Base-by-base conservation (phyloP, 257 asterid genomes). In the Solanum commersonii region DNA sequence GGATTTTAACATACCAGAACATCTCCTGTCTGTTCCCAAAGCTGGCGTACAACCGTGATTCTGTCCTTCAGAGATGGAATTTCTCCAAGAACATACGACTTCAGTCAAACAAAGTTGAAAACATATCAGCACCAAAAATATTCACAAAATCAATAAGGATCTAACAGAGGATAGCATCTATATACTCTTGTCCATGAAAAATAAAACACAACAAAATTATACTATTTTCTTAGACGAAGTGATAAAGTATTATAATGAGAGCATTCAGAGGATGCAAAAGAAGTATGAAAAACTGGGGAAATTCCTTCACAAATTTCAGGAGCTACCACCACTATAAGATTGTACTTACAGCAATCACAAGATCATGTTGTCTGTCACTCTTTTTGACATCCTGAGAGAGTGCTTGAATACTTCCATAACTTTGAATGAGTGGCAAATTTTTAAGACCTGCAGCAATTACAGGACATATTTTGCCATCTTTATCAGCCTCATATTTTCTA, bases 81-180 rank as follows among this genome's bases (percentile, higher is more conserved):
- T 94, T 97, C 99, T 44, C 99, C 98, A 71, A 96, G 98, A 90
- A 97, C 99, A 46, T 97, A 95, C 23, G 99, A 97, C 99, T 97
- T 91, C 90, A 85, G 87, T 89, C 85, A 59, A 94, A 60, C 31
- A 83, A 84, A 91, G 10, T 77, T 87, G 70, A 89, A 86, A 88
- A 34, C 87, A 34, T 77, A 86, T 34, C 68, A 74, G 78, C 83
- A 88, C 84, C 88, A 60, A 37, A 73, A 13, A 67, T 7, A 27
- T 71, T 77, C 31, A 87, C 71, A 83, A 56, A 89, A 79, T 79
- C 68, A 81, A 46, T 44, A 27, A 1, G 23, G 27, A 44, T 79
- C 65, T 44, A 79, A 25, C 5, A 25, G 65, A 44, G 84, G 9
- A 79, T 11, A 8, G n/a, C 25, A 44, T 14, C 65, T 14, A 79